Evolutionary conservation across 371 early-diverging fungal species (phyloP).

Genomic region (Dinochytrium kinnereticum): DNA sequence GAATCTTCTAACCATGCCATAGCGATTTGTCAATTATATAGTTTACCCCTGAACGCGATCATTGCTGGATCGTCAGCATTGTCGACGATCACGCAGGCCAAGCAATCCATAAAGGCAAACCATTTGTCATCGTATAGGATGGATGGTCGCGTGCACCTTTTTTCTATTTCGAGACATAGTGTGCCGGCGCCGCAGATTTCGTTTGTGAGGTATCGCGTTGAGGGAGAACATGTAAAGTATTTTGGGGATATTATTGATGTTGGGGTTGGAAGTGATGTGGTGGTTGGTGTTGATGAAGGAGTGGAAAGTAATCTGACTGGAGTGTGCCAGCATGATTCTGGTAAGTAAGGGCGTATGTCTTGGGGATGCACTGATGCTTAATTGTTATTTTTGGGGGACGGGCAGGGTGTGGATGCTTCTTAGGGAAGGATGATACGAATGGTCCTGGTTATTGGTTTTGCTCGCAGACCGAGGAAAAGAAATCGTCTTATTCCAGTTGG

Average conservation of each 20-base stretch:
- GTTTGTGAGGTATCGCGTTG: slow-evolving; percentile 18
- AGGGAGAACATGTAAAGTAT: slow-evolving; percentile 10
- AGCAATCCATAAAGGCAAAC: neutral
- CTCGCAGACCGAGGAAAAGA: neutral
- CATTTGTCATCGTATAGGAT: neutral
- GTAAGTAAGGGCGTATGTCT: too few species aligned
- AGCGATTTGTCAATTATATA: neutral
- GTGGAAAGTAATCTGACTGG: too few species aligned
- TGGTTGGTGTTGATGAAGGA: too few species aligned
- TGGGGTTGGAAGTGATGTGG: neutral
- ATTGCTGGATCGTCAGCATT: neutral
- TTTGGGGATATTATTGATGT: slow-evolving; percentile 7
- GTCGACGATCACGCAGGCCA: neutral
- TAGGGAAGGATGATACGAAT: neutral
- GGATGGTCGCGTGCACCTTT: slow-evolving; percentile 6
- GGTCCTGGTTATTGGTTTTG: neutral
- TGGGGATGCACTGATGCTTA: too few species aligned
- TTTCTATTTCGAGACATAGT: neutral
- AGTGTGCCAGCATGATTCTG: too few species aligned
- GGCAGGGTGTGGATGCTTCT: neutral
- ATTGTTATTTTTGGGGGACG: too few species aligned
- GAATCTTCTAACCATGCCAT: neutral
- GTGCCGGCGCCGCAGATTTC: neutral
- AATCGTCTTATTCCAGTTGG: neutral
- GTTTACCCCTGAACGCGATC: neutral